Evolutionary conservation across 2,329 filamentous ascomycete species (phyloP), one percentile per base, ranked within the genome.

Genomic region (Lecanicillium sp.): DNA sequence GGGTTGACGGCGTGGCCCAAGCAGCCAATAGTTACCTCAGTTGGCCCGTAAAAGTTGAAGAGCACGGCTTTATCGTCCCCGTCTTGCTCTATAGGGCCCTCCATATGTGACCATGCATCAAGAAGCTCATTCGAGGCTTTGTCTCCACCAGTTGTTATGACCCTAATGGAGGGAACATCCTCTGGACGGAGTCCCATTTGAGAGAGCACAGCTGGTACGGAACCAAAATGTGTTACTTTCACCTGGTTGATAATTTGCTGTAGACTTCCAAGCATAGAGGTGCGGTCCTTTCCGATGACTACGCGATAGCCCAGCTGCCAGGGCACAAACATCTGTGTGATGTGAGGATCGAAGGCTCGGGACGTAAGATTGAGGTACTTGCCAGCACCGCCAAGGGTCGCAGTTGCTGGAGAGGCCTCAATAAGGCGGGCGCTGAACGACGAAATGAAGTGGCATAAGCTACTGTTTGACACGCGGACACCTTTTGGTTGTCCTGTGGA

Each of bases 91-190:
- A n/a, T n/a, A n/a, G n/a, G n/a, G n/a, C n/a, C n/a, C 59, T n/a
- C 74, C 75, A 76, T 75, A 80, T 2, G 62, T 65, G 48, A 78
- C 71, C 20, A 80, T 65, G n/a, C n/a, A 48, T 78, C 72, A 19
- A 81, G 63, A 41, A 81, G 78, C 37, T 80, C 77, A 51, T 78
- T 74, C 45, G 76, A 78, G n/a, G 81, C 58, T 43, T 73, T 70
- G 48, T 83, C 78, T 6, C 78, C 78, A 34, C 78, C 78, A 4
- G 77, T 78, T 39, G 81, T 82, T 51, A 83, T 79, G 3, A 81
- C 72, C 18, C 76, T 71, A 3, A 83, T 58, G 15, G 65, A 73
- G 20, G 78, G 78, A 3, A 79, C 73, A 42, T 80, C 71, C 17
- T 74, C 64, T 5, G 76, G 78, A 29, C 29, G 43, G 9, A 48